Base-by-base conservation (phyloP, 2,329 filamentous ascomycete species). In the Colletotrichum gigasporum region DNA sequence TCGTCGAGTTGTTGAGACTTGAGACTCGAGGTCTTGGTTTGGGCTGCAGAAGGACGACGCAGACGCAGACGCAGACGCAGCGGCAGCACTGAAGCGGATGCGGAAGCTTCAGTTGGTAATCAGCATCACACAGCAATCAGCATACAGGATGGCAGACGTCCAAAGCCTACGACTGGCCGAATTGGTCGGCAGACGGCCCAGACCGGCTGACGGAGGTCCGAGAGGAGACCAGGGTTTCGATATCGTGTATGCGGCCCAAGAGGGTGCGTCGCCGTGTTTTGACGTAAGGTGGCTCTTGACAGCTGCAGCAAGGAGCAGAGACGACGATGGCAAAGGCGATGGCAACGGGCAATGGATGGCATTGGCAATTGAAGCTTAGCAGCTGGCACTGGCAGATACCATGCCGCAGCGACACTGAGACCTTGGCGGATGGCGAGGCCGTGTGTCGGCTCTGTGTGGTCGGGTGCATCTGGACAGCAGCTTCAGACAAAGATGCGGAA, bases 121-220 rank as follows among this genome's bases (percentile, higher is more conserved):
- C 41, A n/a, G n/a, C n/a, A n/a, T n/a, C n/a, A n/a, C n/a, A n/a
- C n/a, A n/a, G n/a, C n/a, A n/a, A n/a, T n/a, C n/a, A 61, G 42
- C 11, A 37, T 24, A 41, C 42, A 55, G n/a, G 32, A 48, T 34
- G 50, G 52, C 41, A 41, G 37, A 26, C 45, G 28, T 42, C 37
- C 55, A 44, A 50, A 24, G 35, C 12, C 42, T 28, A 28, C 12
- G 7, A n/a, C 5, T 51, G 7, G 10, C 16, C 3, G 12, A 14
- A 37, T 24, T 37, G 41, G 39, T 30, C 30, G 41, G 18, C 12
- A 26, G 30, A 34, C 14, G 1, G 7, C 10, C 45, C 34, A 35
- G 35, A 18, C 34, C 39, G 45, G 50, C 57, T 44, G 63, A 65
- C 63, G 63, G 63, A 65, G 63, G 63, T 65, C 63, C 63, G 63